Evolutionary conservation across 1,284 basidiomycete species (phyloP), one percentile per base, ranked within the genome.

Genomic region (Leucoagaricus sp.): DNA sequence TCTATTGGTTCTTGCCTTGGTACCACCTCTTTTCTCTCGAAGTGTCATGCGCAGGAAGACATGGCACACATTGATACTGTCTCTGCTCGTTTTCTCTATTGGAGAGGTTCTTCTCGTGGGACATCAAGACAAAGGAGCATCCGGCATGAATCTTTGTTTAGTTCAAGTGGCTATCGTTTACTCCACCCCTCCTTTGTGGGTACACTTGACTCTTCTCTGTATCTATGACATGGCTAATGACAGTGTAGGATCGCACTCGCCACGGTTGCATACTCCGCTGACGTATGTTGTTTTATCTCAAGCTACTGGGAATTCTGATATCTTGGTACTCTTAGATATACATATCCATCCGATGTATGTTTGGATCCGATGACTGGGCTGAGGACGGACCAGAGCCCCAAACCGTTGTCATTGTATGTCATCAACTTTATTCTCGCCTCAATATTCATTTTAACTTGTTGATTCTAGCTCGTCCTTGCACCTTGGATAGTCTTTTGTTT

Each of bases 321-420:
- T 36, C 1, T 33, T 33, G 5, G 26, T 33, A 1, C 4, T 8
- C 7, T 15, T 17, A 56, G 54, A 56, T 56, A 50, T 56, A 46
- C 48, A 36, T 50, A 4, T 56, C 54, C 15, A 56, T 56, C 13
- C 54, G 54, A 15, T 48, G 29, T 12, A 56, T 56, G 54, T 56
- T 56, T 41, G 34, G 19, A 42, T 56, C 54, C 3, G 31, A 50
- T 25, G 33, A 56, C 29, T 56, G 40, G 54, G 54, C n/a, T n/a
- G n/a, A 53, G 36, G 33, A 56, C 23, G 54, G 54, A 13, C 42
- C 54, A 21, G 54, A 56, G 26, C 48, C 54, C 21, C 23, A 38
- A 17, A 50, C 38, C 21, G 33, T 13, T 21, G 41, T 56, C 15
- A 17, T 56, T 10, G 54, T 56, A 41, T 26, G 54, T 50, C n/a